Conservation (phyloP, 1,284 basidiomycete genomes). For the Athelia sp. region DNA sequence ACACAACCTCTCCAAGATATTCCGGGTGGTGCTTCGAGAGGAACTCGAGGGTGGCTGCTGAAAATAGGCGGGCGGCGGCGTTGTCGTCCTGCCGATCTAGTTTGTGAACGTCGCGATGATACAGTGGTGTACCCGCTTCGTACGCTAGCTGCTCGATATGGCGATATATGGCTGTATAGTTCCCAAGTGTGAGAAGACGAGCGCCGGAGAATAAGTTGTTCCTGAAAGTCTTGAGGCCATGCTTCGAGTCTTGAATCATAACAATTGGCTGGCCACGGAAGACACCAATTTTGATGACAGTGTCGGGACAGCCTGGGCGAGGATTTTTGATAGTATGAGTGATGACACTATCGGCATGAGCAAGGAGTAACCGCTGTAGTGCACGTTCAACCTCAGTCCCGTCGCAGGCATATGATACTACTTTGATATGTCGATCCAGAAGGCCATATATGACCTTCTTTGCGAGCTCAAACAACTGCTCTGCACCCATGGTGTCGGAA, state of each 20-base stretch:
- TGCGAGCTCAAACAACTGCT: slow-evolving; percentile 3
- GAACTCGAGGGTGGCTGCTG: slow-evolving; percentile 14
- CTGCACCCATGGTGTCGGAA: slow-evolving; percentile 7
- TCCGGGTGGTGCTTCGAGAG: slow-evolving; percentile 14
- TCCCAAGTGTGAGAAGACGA: slow-evolving; percentile 11
- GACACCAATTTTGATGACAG: slow-evolving; percentile 6
- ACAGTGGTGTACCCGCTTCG: slow-evolving; percentile 10
- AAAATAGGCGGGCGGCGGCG: slow-evolving; percentile 15
- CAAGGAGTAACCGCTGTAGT: neutral
- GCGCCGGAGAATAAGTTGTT: slow-evolving; percentile 16
- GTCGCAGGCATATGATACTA: slow-evolving; percentile 8
- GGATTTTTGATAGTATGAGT: slow-evolving; percentile 11
- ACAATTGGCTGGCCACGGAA: slow-evolving; percentile 7
- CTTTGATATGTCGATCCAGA: slow-evolving; percentile 1
- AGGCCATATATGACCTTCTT: slow-evolving; percentile 7
- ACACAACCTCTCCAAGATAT: slow-evolving; percentile 16
- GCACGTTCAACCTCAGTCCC: neutral
- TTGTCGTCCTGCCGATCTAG: slow-evolving; percentile 12
- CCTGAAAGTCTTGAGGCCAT: slow-evolving; percentile 13
- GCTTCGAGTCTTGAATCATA: slow-evolving; percentile 16
- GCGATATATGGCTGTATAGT: slow-evolving; percentile 9
- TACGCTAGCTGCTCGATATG: slow-evolving; percentile 9
- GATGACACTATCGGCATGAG: neutral
- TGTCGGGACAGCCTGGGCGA: neutral
- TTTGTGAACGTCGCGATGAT: slow-evolving; percentile 9